Percentiles rank a stretch among this genome's conserved stretches.
These are phyloP conservation scores for Isochrysis galbana DNA, from an alignment of 78 protist species.

Conservation along the genomic window DNA sequence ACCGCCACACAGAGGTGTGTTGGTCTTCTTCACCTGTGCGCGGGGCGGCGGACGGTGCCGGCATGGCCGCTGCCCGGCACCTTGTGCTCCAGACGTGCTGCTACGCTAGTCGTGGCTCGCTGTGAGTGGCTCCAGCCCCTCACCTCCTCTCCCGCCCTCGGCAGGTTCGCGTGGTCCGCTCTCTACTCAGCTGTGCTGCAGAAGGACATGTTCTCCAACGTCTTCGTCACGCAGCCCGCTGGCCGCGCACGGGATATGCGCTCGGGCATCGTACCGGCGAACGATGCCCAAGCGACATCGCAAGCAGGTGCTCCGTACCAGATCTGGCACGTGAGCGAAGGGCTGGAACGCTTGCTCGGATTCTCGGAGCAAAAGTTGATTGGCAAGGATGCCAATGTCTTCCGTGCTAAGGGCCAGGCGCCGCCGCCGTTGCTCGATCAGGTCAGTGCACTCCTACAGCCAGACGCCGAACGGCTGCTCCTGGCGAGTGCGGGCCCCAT, in stretches of 20 bases:
- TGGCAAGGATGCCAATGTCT: neutral
- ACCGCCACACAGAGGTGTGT: neutral
- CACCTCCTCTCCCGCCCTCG: too few species aligned
- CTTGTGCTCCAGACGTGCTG: too few species aligned
- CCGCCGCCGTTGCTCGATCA: neutral
- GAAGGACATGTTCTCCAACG: neutral
- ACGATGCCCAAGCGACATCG: neutral
- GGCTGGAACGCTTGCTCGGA: neutral
- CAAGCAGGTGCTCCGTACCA: neutral
- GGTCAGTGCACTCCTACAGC: too few species aligned
- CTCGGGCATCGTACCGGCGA: neutral
- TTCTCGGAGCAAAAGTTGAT: neutral
- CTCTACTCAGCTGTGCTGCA: neutral
- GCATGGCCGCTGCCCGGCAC: too few species aligned
- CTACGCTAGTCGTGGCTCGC: too few species aligned
- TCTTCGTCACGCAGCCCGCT: conserved; percentile 1
- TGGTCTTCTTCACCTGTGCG: too few species aligned
- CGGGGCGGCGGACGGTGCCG: neutral
- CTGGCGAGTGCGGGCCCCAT: neutral
- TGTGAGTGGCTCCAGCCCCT: too few species aligned
- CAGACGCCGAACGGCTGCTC: neutral
- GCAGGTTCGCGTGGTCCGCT: neutral
- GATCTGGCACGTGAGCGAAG: neutral
- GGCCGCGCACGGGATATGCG: neutral
- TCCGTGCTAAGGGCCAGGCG: neutral